phyloP scores from a whole-genome alignment of 345 rosid species.

The Acer yangbiense region DNA sequence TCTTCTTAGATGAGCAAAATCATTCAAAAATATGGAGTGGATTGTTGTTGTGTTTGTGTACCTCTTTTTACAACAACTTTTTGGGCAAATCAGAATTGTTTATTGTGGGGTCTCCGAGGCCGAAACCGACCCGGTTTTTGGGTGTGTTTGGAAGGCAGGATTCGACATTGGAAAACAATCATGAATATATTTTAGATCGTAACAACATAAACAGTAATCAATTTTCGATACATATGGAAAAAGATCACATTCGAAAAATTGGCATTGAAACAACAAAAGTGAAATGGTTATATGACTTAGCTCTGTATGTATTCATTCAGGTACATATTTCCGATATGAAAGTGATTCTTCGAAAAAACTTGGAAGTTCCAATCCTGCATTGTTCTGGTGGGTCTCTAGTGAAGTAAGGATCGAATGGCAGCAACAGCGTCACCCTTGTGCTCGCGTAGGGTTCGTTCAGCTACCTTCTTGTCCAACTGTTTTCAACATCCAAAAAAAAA shows the following conservation, averaged over 20 bases:
- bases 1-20: not conserved
- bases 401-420: conserved; percentile 81
- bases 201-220: too few relatives aligned
- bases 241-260: not conserved
- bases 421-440: conserved; percentile 97
- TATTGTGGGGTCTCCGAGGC: too few relatives aligned
- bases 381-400: conserved; percentile 14
- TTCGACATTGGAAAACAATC: too few relatives aligned
- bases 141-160: too few relatives aligned
- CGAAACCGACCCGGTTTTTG: too few relatives aligned
- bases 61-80: not conserved
- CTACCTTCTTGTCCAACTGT: conserved; percentile 87
- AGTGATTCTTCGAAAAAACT: not conserved
- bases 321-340: not conserved
- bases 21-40: not conserved
- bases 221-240: not conserved
- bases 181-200: too few relatives aligned
- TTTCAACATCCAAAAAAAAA: conserved; percentile 10
- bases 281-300: not conserved
- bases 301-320: not conserved
- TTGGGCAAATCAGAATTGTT: not conserved
- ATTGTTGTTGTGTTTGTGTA: not conserved
- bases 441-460: conserved; percentile 91
- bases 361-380: not conserved
- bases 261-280: not conserved